phyloP scores from a whole-genome alignment of 768 basidiomycete species.

The Suillus luteus region DNA sequence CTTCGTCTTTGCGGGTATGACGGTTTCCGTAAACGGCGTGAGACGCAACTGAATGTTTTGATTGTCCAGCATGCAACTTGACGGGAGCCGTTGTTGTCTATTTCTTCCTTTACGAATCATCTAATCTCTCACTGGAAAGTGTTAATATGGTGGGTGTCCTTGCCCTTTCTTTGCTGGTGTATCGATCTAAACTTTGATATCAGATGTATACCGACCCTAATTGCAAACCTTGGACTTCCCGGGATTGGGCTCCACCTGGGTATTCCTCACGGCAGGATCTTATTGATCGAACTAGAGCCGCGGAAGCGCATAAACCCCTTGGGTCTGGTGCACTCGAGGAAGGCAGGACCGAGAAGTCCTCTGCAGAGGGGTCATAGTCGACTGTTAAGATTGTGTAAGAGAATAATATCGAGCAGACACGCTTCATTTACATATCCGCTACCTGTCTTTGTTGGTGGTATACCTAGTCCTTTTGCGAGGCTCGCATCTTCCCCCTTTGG shows the following conservation, averaged over 20 bases:
- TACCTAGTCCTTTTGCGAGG: not conserved
- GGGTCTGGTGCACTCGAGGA: constrained; percentile 24
- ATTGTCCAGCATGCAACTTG: constrained; percentile 53
- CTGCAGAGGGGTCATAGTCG: not conserved
- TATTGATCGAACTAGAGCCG: constrained; percentile 43
- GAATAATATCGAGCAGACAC: not conserved
- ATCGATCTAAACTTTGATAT: not conserved
- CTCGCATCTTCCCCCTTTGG: not conserved
- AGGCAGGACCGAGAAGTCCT: constrained; percentile 27
- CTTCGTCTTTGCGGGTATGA: constrained; percentile 65
- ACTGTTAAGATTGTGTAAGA: not conserved
- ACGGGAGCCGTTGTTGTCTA: constrained; percentile 59
- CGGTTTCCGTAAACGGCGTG: not conserved
- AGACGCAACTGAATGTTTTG: not conserved
- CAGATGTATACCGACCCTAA: constrained; percentile 66
- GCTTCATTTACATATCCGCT: not conserved
- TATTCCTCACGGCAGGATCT: constrained; percentile 49
- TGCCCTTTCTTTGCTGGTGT: constrained; percentile 10
- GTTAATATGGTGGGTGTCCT: constrained; percentile 51
- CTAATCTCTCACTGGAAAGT: constrained; percentile 64
- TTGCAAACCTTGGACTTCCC: constrained; percentile 68
- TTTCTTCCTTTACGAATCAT: constrained; percentile 77
- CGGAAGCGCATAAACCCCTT: constrained; percentile 39
- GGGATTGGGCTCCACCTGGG: constrained; percentile 60
- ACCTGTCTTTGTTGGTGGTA: not conserved